Conservation (phyloP, 345 rosid genomes). For the Gossypioides kirkii region DNA sequence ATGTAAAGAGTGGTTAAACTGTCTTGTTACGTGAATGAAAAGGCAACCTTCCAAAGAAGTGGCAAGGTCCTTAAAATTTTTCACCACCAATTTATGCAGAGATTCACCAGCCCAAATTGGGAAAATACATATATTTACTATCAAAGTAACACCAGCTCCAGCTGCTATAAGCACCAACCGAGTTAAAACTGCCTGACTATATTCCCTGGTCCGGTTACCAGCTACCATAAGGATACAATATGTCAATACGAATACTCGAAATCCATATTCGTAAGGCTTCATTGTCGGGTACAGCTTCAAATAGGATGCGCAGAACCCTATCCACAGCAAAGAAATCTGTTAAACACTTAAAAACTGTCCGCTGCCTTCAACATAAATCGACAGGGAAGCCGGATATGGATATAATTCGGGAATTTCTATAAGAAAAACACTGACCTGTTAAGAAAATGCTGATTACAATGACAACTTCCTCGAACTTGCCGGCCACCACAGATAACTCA, state of each 20-base stretch:
- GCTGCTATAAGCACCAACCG: constrained; percentile 71
- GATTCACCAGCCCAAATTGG: constrained; percentile 98
- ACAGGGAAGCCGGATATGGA: too few relatives aligned
- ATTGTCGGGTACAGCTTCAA: constrained; percentile 68
- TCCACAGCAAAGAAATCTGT: constrained; percentile 12
- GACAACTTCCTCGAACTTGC: constrained; percentile 56
- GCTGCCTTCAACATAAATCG: neutral
- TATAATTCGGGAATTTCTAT: too few relatives aligned
- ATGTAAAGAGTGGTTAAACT: neutral
- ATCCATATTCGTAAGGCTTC: constrained; percentile 91
- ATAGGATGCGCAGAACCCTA: constrained; percentile 66
- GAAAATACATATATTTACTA: constrained; percentile 68
- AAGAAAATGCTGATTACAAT: constrained; percentile 67
- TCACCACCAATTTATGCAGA: constrained; percentile 70
- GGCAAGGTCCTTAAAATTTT: constrained; percentile 74
- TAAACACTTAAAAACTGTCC: neutral
- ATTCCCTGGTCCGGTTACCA: constrained; percentile 73
- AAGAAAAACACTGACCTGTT: constrained; percentile 32
- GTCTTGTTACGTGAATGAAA: neutral
- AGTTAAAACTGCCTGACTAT: constrained; percentile 51
- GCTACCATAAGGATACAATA: constrained; percentile 72
- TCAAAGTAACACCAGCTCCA: constrained; percentile 60
- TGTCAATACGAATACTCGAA: constrained; percentile 80
- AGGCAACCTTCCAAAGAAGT: constrained; percentile 73
- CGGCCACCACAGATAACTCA: constrained; percentile 49